A percentile compares a stretch with the other conserved stretches of the same genome.
These are phyloP conservation scores for Daldinia eschscholtzii DNA, from an alignment of 2,329 filamentous ascomycete species.

Conservation along the genomic window DNA sequence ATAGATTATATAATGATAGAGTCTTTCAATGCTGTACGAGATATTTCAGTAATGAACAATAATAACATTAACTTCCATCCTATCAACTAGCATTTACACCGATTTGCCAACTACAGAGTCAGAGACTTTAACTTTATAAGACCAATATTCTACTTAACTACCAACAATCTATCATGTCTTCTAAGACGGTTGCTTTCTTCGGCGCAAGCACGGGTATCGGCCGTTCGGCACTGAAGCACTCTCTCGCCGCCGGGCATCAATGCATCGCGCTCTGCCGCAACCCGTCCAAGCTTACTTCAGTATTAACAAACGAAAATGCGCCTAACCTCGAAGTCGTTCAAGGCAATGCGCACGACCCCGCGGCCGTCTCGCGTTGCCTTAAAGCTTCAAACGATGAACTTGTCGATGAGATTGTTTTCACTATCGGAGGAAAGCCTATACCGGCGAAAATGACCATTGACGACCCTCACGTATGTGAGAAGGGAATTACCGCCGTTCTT, in stretches of 20 bases:
- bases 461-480: conserved; percentile 63
- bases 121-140: not conserved
- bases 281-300: conserved; percentile 60
- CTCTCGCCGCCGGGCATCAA: conserved; percentile 60
- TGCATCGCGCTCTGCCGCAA: conserved; percentile 65
- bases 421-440: conserved; percentile 59
- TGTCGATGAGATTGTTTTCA: conserved; percentile 61
- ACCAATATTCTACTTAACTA: not conserved
- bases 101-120: not conserved
- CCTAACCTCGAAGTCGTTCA: conserved; percentile 59
- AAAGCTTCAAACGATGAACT: conserved; percentile 6
- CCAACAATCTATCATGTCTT: conserved; percentile 4
- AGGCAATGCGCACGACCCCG: conserved; percentile 62
- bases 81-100: not conserved
- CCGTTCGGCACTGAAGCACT: conserved; percentile 60
- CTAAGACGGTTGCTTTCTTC: conserved; percentile 64
- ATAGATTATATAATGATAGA: conserved; percentile 14
- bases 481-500: conserved; percentile 59
- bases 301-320: conserved; percentile 49
- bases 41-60: not conserved
- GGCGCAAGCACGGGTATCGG: conserved; percentile 66
- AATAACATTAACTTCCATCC: not conserved
- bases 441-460: conserved; percentile 55
- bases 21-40: not conserved
- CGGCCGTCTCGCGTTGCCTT: conserved; percentile 56